Base-by-base conservation (phyloP, 495 filamentous ascomycete species). In the Trichoderma gamsii region DNA sequence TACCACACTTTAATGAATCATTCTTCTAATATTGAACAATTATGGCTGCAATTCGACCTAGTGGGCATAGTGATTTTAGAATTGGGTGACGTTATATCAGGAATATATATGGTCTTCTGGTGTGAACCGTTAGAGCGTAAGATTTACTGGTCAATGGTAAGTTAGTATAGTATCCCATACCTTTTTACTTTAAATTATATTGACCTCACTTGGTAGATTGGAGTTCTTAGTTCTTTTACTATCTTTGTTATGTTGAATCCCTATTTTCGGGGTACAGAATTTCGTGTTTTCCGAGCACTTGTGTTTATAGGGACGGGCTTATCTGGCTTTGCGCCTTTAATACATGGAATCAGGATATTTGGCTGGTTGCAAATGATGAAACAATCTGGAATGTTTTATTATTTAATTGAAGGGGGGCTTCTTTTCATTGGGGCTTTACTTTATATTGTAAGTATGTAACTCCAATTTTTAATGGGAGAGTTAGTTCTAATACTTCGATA, bases 1-100 rank as follows among this genome's bases (percentile, higher is more conserved):
- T 84, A 82, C 70, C 82, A 84, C 71, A 81, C 78, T 2, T 59
- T 84, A 18, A 75, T 79, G 70, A 82, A 80, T 67, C 83, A 84
- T 65, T 83, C 79, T 0, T 64, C 63, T 2, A 27, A 71, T n/a
- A 69, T 81, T 4, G 76, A 77, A 8, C 67, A 78, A 11, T 49
- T 78, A 0, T 83, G 77, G 69, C 68, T 81, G 9, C 75, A 78
- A 5, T 49, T 83, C 6, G 82, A 85, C 61, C 78, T 78, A 52
- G 73, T 81, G 6, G 83, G 82, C 27, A 84, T 85, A 27, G 73
- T 83, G 7, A 52, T 75, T 2, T 66, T 81, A 12, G 83, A 78
- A 7, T 66, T 80, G 4, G 81, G 80, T 0, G 74, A 68, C 64
- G 81, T 84, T 66, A 65, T 81, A 9, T 80, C 79, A 0, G 82